Percentiles rank a stretch among this genome's conserved stretches.
Conservation (phyloP, 331 rosid genomes). For the Quercus lobata region DNA sequence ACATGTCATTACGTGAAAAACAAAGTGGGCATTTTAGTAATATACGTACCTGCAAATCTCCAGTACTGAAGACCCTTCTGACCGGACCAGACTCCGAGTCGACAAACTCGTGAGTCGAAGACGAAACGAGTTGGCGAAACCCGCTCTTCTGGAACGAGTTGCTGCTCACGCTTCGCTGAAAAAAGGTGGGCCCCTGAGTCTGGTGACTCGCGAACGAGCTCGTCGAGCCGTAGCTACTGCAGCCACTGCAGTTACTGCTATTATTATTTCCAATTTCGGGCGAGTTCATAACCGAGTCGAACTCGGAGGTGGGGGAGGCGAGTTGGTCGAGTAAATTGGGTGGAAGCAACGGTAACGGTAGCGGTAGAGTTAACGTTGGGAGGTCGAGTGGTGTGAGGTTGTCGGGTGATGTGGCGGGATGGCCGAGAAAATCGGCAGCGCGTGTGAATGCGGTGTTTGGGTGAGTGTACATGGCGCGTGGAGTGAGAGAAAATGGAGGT, state of each 20-base stretch:
- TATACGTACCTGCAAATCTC: slow-evolving; percentile 49
- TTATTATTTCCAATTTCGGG: slow-evolving; percentile 31
- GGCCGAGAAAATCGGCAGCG: slow-evolving; percentile 33
- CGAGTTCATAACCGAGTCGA: slow-evolving; percentile 35
- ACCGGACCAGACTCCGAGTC: slow-evolving; percentile 33
- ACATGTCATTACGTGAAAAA: neutral
- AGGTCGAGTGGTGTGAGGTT: neutral
- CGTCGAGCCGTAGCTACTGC: slow-evolving; percentile 70
- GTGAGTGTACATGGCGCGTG: slow-evolving; percentile 62
- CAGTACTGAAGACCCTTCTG: slow-evolving; percentile 62
- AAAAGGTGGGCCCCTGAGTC: slow-evolving; percentile 16
- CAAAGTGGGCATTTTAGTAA: neutral
- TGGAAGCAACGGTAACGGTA: slow-evolving; percentile 11
- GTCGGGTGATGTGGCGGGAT: neutral
- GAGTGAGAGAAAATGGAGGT: neutral
- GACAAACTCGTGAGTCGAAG: slow-evolving; percentile 29
- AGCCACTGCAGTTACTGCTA: slow-evolving; percentile 50
- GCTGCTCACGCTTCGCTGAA: slow-evolving; percentile 58
- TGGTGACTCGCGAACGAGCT: slow-evolving; percentile 30
- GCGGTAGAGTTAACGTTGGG: neutral
- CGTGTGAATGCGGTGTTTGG: slow-evolving; percentile 27
- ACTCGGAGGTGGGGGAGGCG: slow-evolving; percentile 13
- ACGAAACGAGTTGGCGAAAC: slow-evolving; percentile 38
- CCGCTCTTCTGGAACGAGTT: slow-evolving; percentile 44
- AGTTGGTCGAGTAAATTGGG: slow-evolving; percentile 12